These are phyloP conservation scores for Cladosporium cucumerinum DNA, from an alignment of 2,329 filamentous ascomycete genomes.

Conservation along the genomic window DNA sequence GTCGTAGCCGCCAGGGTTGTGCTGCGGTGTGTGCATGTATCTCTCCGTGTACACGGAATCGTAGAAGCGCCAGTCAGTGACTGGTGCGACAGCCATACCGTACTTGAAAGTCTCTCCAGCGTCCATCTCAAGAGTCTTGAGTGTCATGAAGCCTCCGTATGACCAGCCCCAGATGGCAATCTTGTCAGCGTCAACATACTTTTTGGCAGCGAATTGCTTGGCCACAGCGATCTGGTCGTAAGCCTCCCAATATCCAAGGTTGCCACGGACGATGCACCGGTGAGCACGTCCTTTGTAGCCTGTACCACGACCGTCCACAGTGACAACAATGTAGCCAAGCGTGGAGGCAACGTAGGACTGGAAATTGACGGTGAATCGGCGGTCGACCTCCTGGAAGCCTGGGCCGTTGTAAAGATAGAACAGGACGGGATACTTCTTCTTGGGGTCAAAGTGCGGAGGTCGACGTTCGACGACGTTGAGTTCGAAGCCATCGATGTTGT, in stretches of 20 bases:
- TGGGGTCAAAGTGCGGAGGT: conserved; percentile 80
- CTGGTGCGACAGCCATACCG: conserved; percentile 95
- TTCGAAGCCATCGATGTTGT: conserved; percentile 77
- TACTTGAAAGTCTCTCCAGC: conserved; percentile 88
- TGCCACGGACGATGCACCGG: conserved; percentile 75
- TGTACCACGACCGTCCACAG: conserved; percentile 88
- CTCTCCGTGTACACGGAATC: conserved; percentile 90
- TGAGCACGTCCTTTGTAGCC: conserved; percentile 83
- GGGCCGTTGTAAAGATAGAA: conserved; percentile 95
- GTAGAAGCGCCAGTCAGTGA: conserved; percentile 98
- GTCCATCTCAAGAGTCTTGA: conserved; percentile 92
- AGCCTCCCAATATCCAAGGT: conserved; percentile 81
- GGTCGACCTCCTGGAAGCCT: conserved; percentile 82
- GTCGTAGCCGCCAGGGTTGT: conserved; percentile 75
- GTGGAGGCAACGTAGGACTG: conserved; percentile 82
- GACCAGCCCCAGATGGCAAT: conserved; percentile 99
- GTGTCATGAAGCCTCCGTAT: conserved; percentile 89
- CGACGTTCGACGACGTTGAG: conserved; percentile 77
- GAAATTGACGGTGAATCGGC: conserved; percentile 80
- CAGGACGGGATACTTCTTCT: conserved; percentile 85
- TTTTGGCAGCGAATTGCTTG: conserved; percentile 74
- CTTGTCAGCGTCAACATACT: conserved; percentile 76
- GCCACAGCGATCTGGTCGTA: conserved; percentile 88
- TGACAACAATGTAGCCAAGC: conserved; percentile 90
- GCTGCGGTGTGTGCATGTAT: conserved; percentile 92